These are phyloP conservation scores for Colletotrichum sp. DNA, from an alignment of 2,329 filamentous ascomycete species.

Conservation along the genomic window DNA sequence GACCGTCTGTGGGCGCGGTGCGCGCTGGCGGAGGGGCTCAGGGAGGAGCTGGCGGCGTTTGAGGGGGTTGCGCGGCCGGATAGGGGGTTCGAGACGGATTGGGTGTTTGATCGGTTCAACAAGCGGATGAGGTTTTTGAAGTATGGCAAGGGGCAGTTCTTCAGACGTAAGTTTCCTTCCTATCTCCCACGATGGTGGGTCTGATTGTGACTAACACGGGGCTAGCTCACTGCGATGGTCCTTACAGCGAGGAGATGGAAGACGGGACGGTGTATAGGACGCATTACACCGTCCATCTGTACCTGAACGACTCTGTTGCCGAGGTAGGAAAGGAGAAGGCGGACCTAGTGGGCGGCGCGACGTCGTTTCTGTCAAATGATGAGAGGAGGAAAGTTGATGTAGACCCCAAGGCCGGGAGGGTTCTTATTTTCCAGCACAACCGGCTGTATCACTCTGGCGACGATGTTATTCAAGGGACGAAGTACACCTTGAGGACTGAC, in stretches of 20 bases:
- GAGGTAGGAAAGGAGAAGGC: conserved; percentile 35
- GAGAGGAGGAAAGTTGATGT: conserved; percentile 52
- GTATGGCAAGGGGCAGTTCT: conserved; percentile 76
- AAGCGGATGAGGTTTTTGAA: conserved; percentile 77
- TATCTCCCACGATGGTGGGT: too few relatives aligned
- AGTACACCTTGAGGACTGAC: conserved; percentile 63
- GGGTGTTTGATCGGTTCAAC: conserved; percentile 64
- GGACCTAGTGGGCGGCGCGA: conserved; percentile 58
- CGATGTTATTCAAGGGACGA: conserved; percentile 53
- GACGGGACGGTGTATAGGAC: conserved; percentile 50
- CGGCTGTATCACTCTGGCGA: conserved; percentile 59
- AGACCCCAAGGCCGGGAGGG: conserved; percentile 60
- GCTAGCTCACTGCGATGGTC: conserved; percentile 70
- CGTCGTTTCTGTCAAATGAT: conserved; percentile 55
- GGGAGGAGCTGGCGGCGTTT: conserved; percentile 41
- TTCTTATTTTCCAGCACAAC: conserved; percentile 64
- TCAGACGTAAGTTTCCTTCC: conserved; percentile 51
- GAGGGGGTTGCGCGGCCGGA: conserved; percentile 25
- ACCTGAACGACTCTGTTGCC: conserved; percentile 54
- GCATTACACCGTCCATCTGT: conserved; percentile 62
- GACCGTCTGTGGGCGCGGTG: conserved; percentile 69
- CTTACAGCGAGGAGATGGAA: conserved; percentile 57
- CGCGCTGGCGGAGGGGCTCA: conserved; percentile 43
- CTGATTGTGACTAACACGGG: not conserved
- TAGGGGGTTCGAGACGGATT: conserved; percentile 23